phyloP scores from a whole-genome alignment of 2,329 filamentous ascomycete genomes.

The Xylariaceae sp. region DNA sequence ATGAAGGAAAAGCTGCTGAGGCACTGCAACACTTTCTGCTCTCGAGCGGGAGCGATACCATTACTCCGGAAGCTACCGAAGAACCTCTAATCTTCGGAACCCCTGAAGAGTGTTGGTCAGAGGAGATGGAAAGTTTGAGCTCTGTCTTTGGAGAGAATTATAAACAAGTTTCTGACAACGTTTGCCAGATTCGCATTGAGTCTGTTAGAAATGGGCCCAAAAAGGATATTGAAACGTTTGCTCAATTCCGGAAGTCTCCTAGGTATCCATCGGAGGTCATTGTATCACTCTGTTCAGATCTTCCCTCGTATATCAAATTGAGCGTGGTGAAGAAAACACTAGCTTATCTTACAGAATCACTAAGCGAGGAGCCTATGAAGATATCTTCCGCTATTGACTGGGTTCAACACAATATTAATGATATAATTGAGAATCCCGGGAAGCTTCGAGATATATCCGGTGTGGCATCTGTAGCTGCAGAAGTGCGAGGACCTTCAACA shows the following conservation, averaged over 20 bases:
- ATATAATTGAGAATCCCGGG: constrained; percentile 81
- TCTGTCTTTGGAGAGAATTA: constrained; percentile 81
- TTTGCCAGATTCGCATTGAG: constrained; percentile 68
- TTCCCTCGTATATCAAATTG: constrained; percentile 90
- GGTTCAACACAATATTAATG: constrained; percentile 78
- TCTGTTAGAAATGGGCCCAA: constrained; percentile 49
- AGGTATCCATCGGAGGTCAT: constrained; percentile 71
- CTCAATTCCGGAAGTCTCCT: constrained; percentile 68
- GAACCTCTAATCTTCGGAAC: constrained; percentile 47
- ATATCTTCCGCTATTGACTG: constrained; percentile 88
- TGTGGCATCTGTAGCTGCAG: constrained; percentile 64
- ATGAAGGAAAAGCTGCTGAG: constrained; percentile 76
- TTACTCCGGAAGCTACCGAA: constrained; percentile 30
- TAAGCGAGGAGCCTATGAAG: constrained; percentile 81
- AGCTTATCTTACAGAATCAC: constrained; percentile 62
- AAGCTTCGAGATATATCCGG: constrained; percentile 79
- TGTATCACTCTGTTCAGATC: constrained; percentile 62
- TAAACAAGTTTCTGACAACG: constrained; percentile 52
- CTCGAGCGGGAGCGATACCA: constrained; percentile 37
- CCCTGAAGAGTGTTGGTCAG: constrained; percentile 69
- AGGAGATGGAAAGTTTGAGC: constrained; percentile 79
- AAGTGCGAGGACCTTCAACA: constrained; percentile 38
- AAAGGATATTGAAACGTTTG: constrained; percentile 47
- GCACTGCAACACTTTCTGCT: constrained; percentile 70
- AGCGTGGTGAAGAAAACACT: constrained; percentile 79